Base-by-base conservation (phyloP, 2,329 filamentous ascomycete species). In the Corynespora cassiicola region DNA sequence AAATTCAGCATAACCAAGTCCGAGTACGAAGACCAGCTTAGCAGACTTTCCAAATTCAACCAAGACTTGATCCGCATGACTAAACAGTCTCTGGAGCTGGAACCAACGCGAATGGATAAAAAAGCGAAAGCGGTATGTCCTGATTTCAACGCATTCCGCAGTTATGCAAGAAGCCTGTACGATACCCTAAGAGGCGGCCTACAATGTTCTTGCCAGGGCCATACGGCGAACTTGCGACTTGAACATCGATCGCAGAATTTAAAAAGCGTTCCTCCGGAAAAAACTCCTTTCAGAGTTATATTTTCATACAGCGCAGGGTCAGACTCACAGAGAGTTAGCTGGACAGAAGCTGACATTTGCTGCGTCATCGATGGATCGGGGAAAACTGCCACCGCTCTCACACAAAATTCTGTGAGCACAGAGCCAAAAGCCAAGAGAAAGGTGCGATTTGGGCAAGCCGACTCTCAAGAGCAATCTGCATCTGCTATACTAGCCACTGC, bases 1-100 rank as follows among this genome's bases (percentile, higher is more conserved):
- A 48, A 50, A 11, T 63, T 64, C 29, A 52, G 49, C 23, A 35
- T 63, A 7, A 54, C 42, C 27, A 54, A 51, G 32, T 45, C 49
- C 2, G 50, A 53, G 10, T 65, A 63, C 21, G 35, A 45, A 9
- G 55, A 54, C 10, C 42, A 52, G 2, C 36, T 65, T 4, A 10
- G 20, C 2, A 39, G 50, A 5, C 43, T 64, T 9, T 43, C 31
- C n/a, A 42, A 46, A 16, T 46, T 45, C 30, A 64, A 62, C 27
- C 35, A 42, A n/a, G 45, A 41, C 2, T 34, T 64, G 11, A 35
- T 41, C 5, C 51, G 39, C 12, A 41, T 65, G 7, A 60, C 56
- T 2, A 45, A 52, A 22, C 59, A 62, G 27, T 53, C 48, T 1
- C 24, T 49, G 3, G 42, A 48, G 9, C 46, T 62, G 2, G 52